These are phyloP conservation scores for Monilinia aucupariae DNA, from an alignment of 2,329 filamentous ascomycete species.

Conservation along the genomic window DNA sequence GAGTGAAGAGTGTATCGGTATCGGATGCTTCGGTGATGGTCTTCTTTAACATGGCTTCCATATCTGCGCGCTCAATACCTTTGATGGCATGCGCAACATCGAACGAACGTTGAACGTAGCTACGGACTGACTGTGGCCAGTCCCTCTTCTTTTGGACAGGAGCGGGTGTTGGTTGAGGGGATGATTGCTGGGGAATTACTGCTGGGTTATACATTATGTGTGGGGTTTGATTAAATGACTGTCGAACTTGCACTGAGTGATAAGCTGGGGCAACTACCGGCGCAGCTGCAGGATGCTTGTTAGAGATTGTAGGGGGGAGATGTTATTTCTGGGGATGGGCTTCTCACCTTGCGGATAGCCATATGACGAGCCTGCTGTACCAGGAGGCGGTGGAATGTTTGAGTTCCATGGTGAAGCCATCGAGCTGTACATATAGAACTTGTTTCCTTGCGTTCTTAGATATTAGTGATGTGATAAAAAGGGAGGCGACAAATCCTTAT, in stretches of 20 bases:
- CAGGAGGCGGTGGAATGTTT: slow-evolving; percentile 37
- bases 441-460: slow-evolving; percentile 20
- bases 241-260: slow-evolving; percentile 42
- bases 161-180: slow-evolving; percentile 31
- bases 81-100: slow-evolving; percentile 63
- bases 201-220: slow-evolving; percentile 33
- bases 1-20: slow-evolving; percentile 60
- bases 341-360: slow-evolving; percentile 32
- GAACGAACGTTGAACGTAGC: slow-evolving; percentile 87
- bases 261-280: slow-evolving; percentile 39
- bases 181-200: slow-evolving; percentile 28
- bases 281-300: slow-evolving; percentile 30
- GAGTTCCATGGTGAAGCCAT: slow-evolving; percentile 34
- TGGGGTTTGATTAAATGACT: slow-evolving; percentile 33
- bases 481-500: slow-evolving; percentile 13
- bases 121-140: slow-evolving; percentile 77
- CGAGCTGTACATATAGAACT: slow-evolving; percentile 26
- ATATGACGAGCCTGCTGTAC: slow-evolving; percentile 36
- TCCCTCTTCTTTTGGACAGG: slow-evolving; percentile 52
- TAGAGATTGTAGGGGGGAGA: not conserved
- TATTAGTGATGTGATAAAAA: slow-evolving; percentile 27
- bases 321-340: not conserved
- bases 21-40: slow-evolving; percentile 81
- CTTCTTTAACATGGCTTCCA: slow-evolving; percentile 78
- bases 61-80: slow-evolving; percentile 59